Evolutionary conservation across 495 filamentous ascomycete species (phyloP), one percentile per base, ranked within the genome.

Genomic region (Aspergillus cavernicola): DNA sequence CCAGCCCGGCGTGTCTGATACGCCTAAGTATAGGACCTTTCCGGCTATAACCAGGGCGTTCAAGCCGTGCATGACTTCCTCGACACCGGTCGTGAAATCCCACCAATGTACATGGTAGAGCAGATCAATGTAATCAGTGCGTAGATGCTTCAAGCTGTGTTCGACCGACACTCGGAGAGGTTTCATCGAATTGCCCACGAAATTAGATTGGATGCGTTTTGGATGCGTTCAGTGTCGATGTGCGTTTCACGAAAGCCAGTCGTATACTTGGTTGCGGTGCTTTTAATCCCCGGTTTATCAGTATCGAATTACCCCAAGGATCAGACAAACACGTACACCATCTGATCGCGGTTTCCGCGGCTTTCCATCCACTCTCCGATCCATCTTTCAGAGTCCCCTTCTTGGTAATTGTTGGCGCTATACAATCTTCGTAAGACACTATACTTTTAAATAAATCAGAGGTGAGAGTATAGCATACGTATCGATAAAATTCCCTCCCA

Each of bases 101-200:
- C 80, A 85, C 75, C 74, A 81, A 61, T 84, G 81, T n/a, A 85
- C 49, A 60, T 83, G n/a, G n/a, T n/a, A 85, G 15, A 82, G 66
- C 20, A 87, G 64, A 57, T 88, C 86, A 58, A 88, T 79, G 50
- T 76, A 88, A 50, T 76, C 75, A 0, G 85, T 89, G 51, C 78
- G 78, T 20, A 88, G 74, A 57, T 85, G 86, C 60, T 70, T 69
- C 39, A 88, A 61, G 9, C 71, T 77, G 11, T 73, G 76, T 1
- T 77, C 67, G 29, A 89, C 59, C n/a, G 75, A 79, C 19, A 83
- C 28, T 41, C 75, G 73, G 55, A 88, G 51, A 55, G 68, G 77
- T 48, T 79, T 78, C 28, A 71, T 58, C 49, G 72, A 68, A 63
- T 85, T 86, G 6, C 83, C 83, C n/a, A 64, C 63, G 62, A 63